A percentile compares a stretch with the other conserved stretches of the same genome.
phyloP scores from a whole-genome alignment of 2,329 filamentous ascomycete genomes.

The Fusarium ramigenum region DNA sequence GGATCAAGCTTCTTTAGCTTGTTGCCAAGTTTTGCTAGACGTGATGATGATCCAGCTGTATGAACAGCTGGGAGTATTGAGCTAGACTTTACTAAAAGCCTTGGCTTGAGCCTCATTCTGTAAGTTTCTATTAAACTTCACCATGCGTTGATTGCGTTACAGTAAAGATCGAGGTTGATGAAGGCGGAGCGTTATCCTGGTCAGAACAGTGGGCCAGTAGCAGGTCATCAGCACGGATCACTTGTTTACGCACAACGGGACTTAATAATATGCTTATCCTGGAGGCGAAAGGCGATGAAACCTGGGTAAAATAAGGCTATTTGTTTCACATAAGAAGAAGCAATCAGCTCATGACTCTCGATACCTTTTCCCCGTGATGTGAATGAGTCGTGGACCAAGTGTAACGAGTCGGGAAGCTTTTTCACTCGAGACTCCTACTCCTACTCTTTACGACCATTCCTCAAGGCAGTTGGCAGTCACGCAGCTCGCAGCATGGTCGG shows the following conservation, averaged over 20 bases:
- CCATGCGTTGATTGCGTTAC: accelerated
- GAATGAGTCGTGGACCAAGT: not conserved
- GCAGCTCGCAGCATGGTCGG: too few relatives aligned
- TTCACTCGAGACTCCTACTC: too few relatives aligned
- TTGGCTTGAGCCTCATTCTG: not conserved
- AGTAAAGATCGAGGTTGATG: not conserved
- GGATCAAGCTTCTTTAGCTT: not conserved
- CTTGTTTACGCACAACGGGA: not conserved
- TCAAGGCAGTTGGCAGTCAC: too few relatives aligned
- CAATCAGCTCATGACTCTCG: not conserved
- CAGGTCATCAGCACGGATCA: not conserved
- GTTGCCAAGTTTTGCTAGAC: not conserved
- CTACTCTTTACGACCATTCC: too few relatives aligned
- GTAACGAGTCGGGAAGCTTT: too few relatives aligned
- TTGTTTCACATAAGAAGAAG: not conserved
- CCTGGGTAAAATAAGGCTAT: not conserved
- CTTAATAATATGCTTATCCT: not conserved
- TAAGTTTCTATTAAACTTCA: accelerated
- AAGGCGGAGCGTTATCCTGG: not conserved
- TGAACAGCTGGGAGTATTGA: accelerated
- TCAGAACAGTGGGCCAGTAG: not conserved
- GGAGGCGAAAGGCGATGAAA: not conserved
- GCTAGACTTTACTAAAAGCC: accelerated
- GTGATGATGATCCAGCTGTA: not conserved
- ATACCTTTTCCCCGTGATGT: accelerated